Base-by-base conservation (phyloP, 106 monocot species). In the Platanthera zijinensis region DNA sequence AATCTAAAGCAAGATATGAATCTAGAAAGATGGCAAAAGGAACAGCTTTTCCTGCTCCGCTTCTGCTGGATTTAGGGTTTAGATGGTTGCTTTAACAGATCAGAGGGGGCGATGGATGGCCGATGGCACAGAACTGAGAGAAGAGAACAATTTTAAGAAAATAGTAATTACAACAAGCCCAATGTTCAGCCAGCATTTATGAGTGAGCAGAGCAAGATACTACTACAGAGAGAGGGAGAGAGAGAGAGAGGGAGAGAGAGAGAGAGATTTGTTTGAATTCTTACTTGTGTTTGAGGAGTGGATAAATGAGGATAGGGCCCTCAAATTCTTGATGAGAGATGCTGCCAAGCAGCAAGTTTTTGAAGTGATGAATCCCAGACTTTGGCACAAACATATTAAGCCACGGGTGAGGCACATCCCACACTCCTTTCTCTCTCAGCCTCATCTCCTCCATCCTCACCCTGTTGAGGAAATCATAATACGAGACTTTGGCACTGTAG, bases 401-500 rank as follows among this genome's bases (percentile, higher is more conserved):
- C 93, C 93, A 93, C 22, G 93, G 90, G 49, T 93, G 93, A 48
- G 89, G 86, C 1, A 90, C 88, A 48, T 93, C 88, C 88, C 93
- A 93, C 17, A 90, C 74, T 3, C 88, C 88, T 54, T 61, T 83
- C 15, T 69, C 45, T 73, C 88, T 82, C 8, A 93, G 75, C 57
- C 73, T 90, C 63, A 81, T 66, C 81, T 93, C 90, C 74, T 90
- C 93, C 88, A 81, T 74, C 30, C 86, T 86, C 46, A 93, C 93
- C 75, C 93, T 88, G 21, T 93, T 84, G 5, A 93, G 84, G 75
- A 93, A 93, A 80, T 90, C 88, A 72, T 84, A 90, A 78, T 90
- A 90, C 71, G 90, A 88, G 19, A 93, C 88, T 57, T 93, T 86
- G 3, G 70, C 93, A 57, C 72, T 80, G 80, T 86, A 81, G 9